phyloP scores from a whole-genome alignment of 2,329 filamentous ascomycete species.

The Sclerotinia spermophila region DNA sequence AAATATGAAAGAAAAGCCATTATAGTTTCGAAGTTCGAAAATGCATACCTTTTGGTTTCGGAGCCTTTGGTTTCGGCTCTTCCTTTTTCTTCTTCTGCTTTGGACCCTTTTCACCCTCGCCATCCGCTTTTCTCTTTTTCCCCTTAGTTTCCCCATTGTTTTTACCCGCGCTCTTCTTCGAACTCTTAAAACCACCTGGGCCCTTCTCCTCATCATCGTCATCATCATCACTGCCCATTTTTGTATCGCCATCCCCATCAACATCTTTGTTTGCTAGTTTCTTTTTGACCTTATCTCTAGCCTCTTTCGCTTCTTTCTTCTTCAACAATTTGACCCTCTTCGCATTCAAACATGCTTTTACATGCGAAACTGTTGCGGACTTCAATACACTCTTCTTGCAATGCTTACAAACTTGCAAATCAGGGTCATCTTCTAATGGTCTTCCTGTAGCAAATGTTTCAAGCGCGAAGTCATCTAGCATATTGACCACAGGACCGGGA shows the following conservation, averaged over 20 bases:
- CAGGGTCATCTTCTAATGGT: constrained; percentile 74
- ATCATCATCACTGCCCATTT: constrained; percentile 43
- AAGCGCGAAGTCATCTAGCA: constrained; percentile 71
- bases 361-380: constrained; percentile 71
- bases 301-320: constrained; percentile 39
- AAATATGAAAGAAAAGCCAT: background rate
- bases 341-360: constrained; percentile 76
- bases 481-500: constrained; percentile 57
- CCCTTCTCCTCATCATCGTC: constrained; percentile 40
- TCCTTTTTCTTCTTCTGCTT: constrained; percentile 96
- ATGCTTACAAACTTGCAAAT: constrained; percentile 84
- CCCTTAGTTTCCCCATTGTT: constrained; percentile 57
- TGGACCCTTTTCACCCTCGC: constrained; percentile 73
- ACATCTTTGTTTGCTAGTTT: constrained; percentile 38
- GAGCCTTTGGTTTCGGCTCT: constrained; percentile 75
- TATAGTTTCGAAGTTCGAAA: background rate
- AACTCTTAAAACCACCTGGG: constrained; percentile 38
- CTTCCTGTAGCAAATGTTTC: constrained; percentile 78
- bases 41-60: constrained; percentile 72
- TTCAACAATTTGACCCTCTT: constrained; percentile 38
- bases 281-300: constrained; percentile 42
- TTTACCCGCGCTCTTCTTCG: constrained; percentile 64
- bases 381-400: constrained; percentile 87
- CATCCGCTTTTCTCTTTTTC: constrained; percentile 76
- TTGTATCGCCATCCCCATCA: constrained; percentile 36